A percentile compares a stretch with the other conserved stretches of the same genome.
Conservation (phyloP, 2,329 filamentous ascomycete species). For the Penicillium sp. region DNA sequence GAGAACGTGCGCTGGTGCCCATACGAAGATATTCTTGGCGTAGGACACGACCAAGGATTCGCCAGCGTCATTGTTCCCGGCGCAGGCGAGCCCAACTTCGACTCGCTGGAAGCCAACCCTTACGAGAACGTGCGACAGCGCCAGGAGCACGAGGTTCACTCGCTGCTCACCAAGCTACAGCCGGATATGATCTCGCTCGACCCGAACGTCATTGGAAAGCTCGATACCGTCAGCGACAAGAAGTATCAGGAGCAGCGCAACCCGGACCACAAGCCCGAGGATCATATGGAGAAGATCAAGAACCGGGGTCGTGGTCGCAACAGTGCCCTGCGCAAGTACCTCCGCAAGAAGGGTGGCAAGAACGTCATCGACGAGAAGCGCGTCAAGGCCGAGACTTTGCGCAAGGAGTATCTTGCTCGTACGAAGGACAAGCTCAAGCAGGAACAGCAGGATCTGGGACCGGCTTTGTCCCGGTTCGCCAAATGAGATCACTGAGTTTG, state of each 20-base stretch:
- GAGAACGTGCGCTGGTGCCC: conserved; percentile 89
- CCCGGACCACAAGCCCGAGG: conserved; percentile 67
- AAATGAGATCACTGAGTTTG: conserved; percentile 52
- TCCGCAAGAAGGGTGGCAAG: conserved; percentile 86
- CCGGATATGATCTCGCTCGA: conserved; percentile 97
- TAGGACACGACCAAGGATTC: conserved; percentile 82
- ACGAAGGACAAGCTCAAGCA: conserved; percentile 64
- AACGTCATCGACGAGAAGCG: conserved; percentile 97
- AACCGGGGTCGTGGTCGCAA: conserved; percentile 88
- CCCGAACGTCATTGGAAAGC: conserved; percentile 83
- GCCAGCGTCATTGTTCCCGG: conserved; percentile 87
- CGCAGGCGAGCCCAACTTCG: conserved; percentile 95
- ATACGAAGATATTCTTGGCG: conserved; percentile 86
- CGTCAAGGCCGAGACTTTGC: conserved; percentile 78
- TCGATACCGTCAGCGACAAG: conserved; percentile 77
- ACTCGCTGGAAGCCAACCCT: conserved; percentile 88
- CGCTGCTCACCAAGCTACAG: conserved; percentile 86
- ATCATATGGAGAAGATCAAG: conserved; percentile 58
- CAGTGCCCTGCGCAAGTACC: conserved; percentile 78
- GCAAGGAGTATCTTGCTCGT: conserved; percentile 65
- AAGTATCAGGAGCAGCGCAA: conserved; percentile 75
- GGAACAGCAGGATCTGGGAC: conserved; percentile 74
- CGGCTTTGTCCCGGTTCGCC: conserved; percentile 81
- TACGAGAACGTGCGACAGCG: conserved; percentile 92
- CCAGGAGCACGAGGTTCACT: conserved; percentile 86